Conservation (phyloP, 2,329 filamentous ascomycete genomes). For the Albifimbria verrucaria region DNA sequence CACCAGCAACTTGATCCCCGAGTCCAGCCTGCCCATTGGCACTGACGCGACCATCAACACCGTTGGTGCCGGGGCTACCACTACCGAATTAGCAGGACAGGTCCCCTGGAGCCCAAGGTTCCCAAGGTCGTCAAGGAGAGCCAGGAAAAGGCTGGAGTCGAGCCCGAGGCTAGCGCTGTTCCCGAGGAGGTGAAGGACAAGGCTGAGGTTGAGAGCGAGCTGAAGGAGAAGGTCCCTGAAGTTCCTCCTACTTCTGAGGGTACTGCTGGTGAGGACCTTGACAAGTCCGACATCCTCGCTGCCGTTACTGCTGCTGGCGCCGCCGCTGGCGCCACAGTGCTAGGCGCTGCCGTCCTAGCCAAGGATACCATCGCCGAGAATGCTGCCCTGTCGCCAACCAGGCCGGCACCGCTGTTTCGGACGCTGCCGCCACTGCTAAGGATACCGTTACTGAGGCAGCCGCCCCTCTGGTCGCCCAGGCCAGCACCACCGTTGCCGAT, state of each 20-base stretch:
- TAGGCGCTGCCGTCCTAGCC: conserved; percentile 28
- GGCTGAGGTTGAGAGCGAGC: conserved; percentile 66
- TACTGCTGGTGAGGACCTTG: conserved; percentile 47
- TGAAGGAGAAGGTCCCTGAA: conserved; percentile 63
- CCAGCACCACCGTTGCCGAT: conserved; percentile 33
- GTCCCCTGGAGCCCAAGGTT: conserved; percentile 56
- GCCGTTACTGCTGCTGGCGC: conserved; percentile 34
- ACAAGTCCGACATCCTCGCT: conserved; percentile 47
- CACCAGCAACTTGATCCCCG: conserved; percentile 68
- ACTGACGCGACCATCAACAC: conserved; percentile 48
- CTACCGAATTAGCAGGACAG: conserved; percentile 63
- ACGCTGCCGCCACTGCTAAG: conserved; percentile 31
- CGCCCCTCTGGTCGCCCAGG: conserved; percentile 31
- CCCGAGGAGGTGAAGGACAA: conserved; percentile 67
- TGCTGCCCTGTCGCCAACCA: conserved; percentile 27
- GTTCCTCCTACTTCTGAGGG: conserved; percentile 57
- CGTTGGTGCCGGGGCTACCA: conserved; percentile 57
- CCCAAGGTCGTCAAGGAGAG: conserved; percentile 64
- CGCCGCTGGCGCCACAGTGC: conserved; percentile 14
- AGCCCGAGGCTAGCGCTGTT: conserved; percentile 66
- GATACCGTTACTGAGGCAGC: conserved; percentile 34
- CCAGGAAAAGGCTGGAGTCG: conserved; percentile 61
- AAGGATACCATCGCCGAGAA: conserved; percentile 28
- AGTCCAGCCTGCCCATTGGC: conserved; percentile 73
- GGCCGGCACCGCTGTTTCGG: conserved; percentile 32